phyloP scores from a whole-genome alignment of 805 yeast species.

The Zygosaccharomyces bisporus region DNA sequence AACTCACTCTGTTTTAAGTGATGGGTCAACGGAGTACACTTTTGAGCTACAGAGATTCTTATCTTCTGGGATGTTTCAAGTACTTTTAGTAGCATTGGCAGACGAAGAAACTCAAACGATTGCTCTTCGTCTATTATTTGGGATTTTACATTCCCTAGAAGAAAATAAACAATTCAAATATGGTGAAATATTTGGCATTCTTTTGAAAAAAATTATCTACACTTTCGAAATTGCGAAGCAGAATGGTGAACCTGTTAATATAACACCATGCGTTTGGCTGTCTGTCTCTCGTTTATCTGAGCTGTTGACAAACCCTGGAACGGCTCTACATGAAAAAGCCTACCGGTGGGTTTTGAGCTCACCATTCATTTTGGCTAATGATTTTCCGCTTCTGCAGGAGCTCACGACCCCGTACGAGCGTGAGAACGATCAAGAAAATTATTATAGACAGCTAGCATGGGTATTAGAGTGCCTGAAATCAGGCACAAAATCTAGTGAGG shows the following conservation, averaged over 20 bases:
- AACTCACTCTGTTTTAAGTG: conserved; percentile 33
- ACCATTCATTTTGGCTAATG: conserved; percentile 39
- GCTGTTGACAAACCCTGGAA: conserved; percentile 65
- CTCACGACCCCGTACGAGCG: conserved; percentile 12
- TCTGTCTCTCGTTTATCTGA: conserved; percentile 54
- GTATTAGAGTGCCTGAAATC: conserved; percentile 46
- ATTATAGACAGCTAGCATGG: conserved; percentile 65
- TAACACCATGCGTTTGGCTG: conserved; percentile 51
- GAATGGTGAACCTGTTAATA: conserved; percentile 18
- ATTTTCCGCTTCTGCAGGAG: conserved; percentile 42
- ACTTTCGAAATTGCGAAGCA: conserved; percentile 27
- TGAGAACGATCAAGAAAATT: conserved; percentile 42
- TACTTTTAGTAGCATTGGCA: conserved; percentile 44
- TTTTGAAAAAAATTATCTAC: conserved; percentile 42
- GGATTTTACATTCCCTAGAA: conserved; percentile 43
- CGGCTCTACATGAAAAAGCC: conserved; percentile 66
- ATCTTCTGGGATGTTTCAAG: conserved; percentile 51
- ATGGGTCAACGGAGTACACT: conserved; percentile 24
- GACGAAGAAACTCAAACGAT: conserved; percentile 19
- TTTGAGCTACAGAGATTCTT: conserved; percentile 55
- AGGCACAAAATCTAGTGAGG: conserved; percentile 48
- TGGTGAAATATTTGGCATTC: conserved; percentile 49
- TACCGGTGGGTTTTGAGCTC: conserved; percentile 57
- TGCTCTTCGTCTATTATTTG: conserved; percentile 43
- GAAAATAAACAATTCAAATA: conserved; percentile 51